A percentile compares a stretch with the other conserved stretches of the same genome.
Conservation (phyloP, 169 alveolate genomes). For the Plasmodium chabaudi region DNA sequence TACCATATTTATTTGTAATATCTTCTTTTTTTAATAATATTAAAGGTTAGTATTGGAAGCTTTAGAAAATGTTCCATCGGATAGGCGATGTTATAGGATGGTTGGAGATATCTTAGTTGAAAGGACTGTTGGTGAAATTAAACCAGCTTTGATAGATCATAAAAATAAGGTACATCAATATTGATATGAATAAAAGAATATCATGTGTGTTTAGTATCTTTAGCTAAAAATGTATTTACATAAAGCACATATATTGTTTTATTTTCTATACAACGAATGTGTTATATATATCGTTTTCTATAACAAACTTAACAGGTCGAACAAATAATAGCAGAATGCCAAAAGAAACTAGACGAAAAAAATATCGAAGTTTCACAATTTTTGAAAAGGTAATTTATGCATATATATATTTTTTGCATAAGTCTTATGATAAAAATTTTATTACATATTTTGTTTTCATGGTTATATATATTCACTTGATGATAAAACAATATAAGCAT, state of each 20-base stretch:
- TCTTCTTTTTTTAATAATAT: slow-evolving; percentile 3
- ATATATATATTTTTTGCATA: slow-evolving; percentile 8
- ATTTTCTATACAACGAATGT: background rate
- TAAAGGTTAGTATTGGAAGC: slow-evolving; percentile 90
- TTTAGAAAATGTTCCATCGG: slow-evolving; percentile 85
- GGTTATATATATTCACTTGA: too few species aligned
- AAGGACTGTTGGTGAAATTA: slow-evolving; percentile 91
- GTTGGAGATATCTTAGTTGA: slow-evolving; percentile 93
- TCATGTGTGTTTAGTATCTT: slow-evolving; percentile 1
- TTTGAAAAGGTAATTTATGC: slow-evolving; percentile 54
- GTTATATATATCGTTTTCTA: background rate
- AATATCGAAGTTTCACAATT: slow-evolving; percentile 51
- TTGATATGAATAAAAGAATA: slow-evolving; percentile 1
- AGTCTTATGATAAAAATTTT: background rate
- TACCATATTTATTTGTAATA: too few species aligned
- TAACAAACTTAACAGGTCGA: slow-evolving; percentile 36
- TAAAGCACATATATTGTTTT: background rate
- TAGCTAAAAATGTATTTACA: background rate
- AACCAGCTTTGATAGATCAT: slow-evolving; percentile 89
- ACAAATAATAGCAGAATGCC: slow-evolving; percentile 70
- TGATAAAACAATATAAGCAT: too few species aligned
- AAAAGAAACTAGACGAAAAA: slow-evolving; percentile 67
- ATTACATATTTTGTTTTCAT: too few species aligned
- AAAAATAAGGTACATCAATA: slow-evolving; percentile 78
- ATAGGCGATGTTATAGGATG: slow-evolving; percentile 91